phyloP scores from a whole-genome alignment of 1,139 yeast genomes.

The Diutina pseudorugosa region DNA sequence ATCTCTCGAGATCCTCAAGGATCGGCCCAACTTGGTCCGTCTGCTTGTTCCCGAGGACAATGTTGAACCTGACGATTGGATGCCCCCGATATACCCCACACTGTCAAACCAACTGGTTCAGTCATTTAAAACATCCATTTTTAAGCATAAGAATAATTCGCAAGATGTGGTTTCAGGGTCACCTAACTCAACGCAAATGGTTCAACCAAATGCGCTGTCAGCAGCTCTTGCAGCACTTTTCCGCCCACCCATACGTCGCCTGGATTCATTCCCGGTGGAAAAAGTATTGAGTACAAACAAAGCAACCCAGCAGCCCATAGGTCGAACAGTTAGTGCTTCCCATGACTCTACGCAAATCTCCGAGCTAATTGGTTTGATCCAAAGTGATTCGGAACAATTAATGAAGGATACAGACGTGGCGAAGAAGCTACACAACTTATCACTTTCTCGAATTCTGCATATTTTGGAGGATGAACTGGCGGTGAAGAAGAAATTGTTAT shows the following conservation, averaged over 20 bases:
- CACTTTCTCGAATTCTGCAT: neutral
- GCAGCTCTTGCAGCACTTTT: slow-evolving; percentile 54
- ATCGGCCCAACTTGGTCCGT: slow-evolving; percentile 42
- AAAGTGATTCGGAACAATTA: neutral
- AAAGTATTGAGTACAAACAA: neutral
- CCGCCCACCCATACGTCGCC: slow-evolving; percentile 15
- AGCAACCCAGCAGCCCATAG: neutral
- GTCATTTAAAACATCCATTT: neutral
- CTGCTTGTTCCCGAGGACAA: slow-evolving; percentile 5
- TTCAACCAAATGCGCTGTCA: slow-evolving; percentile 38
- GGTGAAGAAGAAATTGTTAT: slow-evolving; percentile 40
- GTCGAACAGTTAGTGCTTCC: neutral
- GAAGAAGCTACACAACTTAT: neutral
- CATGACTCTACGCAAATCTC: neutral
- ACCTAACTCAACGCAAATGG: neutral
- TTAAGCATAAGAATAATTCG: neutral
- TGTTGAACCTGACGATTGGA: slow-evolving; percentile 5
- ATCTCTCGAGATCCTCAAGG: slow-evolving; percentile 59
- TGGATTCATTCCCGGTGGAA: slow-evolving; percentile 1
- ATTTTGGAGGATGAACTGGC: neutral
- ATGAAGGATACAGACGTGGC: neutral
- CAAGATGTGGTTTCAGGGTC: neutral
- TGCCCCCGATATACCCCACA: slow-evolving; percentile 1
- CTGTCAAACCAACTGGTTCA: neutral
- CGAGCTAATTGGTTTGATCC: neutral